Percentiles rank a stretch among this genome's conserved stretches.
These are phyloP conservation scores for Acer negundo DNA, from an alignment of 345 rosid genomes.

Conservation along the genomic window DNA sequence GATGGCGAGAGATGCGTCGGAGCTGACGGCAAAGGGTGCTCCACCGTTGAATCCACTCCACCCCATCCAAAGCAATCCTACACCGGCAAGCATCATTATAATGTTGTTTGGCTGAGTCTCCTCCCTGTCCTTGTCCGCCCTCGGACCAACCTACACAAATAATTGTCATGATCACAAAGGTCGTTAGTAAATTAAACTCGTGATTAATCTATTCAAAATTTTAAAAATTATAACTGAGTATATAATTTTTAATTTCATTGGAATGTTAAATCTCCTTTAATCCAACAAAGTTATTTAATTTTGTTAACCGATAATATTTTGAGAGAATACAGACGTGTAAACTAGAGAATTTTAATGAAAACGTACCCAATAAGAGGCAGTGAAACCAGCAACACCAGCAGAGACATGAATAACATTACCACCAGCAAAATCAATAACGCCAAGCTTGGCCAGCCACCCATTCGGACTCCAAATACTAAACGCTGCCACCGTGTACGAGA, in stretches of 20 bases:
- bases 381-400: conserved; percentile 54
- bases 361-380: conserved; percentile 54
- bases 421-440: conserved; percentile 51
- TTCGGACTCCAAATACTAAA: conserved; percentile 50
- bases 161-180: no score
- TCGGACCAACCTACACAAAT: conserved; percentile 45
- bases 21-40: conserved; percentile 39
- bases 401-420: conserved; percentile 60
- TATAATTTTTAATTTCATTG: no score
- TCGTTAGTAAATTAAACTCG: no score
- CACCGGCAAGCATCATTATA: conserved; percentile 53
- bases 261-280: no score
- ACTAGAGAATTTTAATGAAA: neutral
- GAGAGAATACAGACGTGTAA: neutral
- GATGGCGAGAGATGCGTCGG: conserved; percentile 42
- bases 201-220: no score
- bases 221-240: no score
- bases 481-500: conserved; percentile 40
- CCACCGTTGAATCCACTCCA: conserved; percentile 70
- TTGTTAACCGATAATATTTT: no score
- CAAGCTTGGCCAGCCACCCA: conserved; percentile 53
- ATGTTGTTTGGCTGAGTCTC: conserved; percentile 48
- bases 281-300: no score
- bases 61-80: conserved; percentile 64
- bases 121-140: conserved; percentile 45